A percentile compares a stretch with the other conserved stretches of the same genome.
These are phyloP conservation scores for Coemansia sp. DNA, from an alignment of 192 early-diverging fungal genomes.

Conservation along the genomic window DNA sequence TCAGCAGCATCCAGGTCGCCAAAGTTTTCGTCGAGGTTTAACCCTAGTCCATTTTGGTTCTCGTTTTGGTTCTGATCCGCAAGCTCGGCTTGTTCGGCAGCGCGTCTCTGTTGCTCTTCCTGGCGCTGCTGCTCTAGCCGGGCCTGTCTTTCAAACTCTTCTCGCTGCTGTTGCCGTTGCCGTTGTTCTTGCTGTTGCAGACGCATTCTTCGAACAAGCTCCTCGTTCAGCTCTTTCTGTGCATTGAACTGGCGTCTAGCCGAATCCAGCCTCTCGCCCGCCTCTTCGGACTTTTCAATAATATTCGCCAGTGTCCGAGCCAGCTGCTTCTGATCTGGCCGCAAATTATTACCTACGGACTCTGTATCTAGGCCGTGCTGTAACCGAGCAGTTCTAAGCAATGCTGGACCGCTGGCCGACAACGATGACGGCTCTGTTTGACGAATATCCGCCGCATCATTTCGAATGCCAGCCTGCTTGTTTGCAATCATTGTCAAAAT, in stretches of 20 bases:
- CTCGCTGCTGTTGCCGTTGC: background rate
- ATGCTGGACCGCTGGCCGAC: too few species aligned
- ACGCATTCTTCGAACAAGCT: background rate
- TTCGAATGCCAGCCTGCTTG: too few species aligned
- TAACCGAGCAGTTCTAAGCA: too few species aligned
- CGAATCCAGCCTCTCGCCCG: too few species aligned
- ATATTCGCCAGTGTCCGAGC: too few species aligned
- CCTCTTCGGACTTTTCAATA: too few species aligned
- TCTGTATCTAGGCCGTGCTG: too few species aligned
- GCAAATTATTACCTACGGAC: too few species aligned
- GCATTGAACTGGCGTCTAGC: background rate
- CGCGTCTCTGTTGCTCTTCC: background rate
- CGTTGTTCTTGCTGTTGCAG: background rate
- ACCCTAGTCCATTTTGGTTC: background rate
- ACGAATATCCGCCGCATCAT: too few species aligned
- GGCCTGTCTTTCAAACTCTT: background rate
- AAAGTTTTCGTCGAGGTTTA: slow-evolving; percentile 58
- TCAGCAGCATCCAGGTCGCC: slow-evolving; percentile 66
- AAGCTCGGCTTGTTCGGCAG: background rate
- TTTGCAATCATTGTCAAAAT: too few species aligned
- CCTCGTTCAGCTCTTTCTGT: background rate
- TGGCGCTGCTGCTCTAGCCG: background rate
- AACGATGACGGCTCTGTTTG: too few species aligned
- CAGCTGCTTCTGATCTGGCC: too few species aligned
- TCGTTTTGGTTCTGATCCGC: background rate